Base-by-base conservation (phyloP, 371 early-diverging fungal species). In the Mortierella sp. region DNA sequence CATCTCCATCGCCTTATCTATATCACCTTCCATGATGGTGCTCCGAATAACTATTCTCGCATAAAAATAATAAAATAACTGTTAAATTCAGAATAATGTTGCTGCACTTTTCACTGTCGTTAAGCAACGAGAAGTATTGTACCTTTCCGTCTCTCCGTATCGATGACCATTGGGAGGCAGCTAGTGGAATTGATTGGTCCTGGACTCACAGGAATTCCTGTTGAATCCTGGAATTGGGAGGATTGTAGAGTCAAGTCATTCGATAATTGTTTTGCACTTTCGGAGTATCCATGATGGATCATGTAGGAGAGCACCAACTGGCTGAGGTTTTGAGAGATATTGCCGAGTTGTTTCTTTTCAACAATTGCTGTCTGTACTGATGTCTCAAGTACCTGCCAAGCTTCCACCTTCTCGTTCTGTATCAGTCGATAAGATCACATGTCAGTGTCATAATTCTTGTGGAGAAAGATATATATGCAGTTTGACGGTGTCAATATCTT, bases 231-330 rank as follows among this genome's bases (percentile, higher is more conserved):
- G 45, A 15, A 31, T 22, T 51, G 40, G 13, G 53, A 37, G 10
- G 43, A 43, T n/a, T 49, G 60, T 0, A 66, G 69, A 19, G 78
- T 61, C 6, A 87, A 75, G 61, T 89, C 87, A 47, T 83, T 84
- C 5, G 88, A 68, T 29, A 96, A 87, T 6, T 89, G 87, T 10
- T 85, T 84, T 0, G 96, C 96, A 8, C 94, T 91, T 29, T 89
- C 87, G 3, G 83, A 83, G 72, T 91, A 92, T 51, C 96, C 96
- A 65, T 90, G 91, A 66, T 95, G 93, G 32, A 94, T 69, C 61
- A 96, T 83, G 63, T 96, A 93, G 23, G 87, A 85, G 12, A 95
- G 82, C 0, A 97, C 89, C 15, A 95, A 70, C 54, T 88, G 75
- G 63, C 92, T 85, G 13, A 91, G 70, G 15, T 67, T 66, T 8